Evolutionary conservation across 1,139 yeast genomes (phyloP), one percentile per base, ranked within the genome.

Genomic region (Meyerozyma smithsonii): DNA sequence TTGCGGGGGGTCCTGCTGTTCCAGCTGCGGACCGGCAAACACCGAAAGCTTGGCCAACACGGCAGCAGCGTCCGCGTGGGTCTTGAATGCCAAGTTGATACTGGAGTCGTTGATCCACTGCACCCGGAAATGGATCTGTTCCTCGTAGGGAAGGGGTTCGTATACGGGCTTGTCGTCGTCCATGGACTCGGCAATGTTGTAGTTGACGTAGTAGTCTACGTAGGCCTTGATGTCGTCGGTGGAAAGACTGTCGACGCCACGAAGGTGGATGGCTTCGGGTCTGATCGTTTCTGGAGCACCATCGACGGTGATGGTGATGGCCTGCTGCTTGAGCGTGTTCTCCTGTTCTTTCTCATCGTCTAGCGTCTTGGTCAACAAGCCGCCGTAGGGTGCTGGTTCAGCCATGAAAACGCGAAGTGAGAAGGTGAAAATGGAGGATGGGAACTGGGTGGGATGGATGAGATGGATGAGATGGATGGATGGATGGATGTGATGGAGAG

Each of bases 91-190:
- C 12, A 81, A 56, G 43, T 77, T 79, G 20, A 81, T 72, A 1
- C 77, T 64, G 12, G 74, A 55, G 55, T 84, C 94, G 52, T 84
- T 77, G 36, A 84, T 72, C 94, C 94, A 84, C 51, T 84, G 82
- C 20, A 83, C 59, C 38, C 66, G 62, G 56, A 75, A 80, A 16
- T 54, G 55, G 12, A 59, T 45, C 38, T 61, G 66, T 3, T 61
- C 55, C 26, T 58, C 62, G 19, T 55, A 45, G 2, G 68, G 64
- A 16, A 53, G 47, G 10, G 57, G 59, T 28, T 57, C 58, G 41
- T 61, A 64, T 17, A 39, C 38, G 46, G 49, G 39, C 43, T 46
- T 37, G 12, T 49, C 48, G 34, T 45, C 54, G 28, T 52, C 42
- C 5, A 52, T 30, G 12, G 21, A 16, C 5, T 30, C 34, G 20